Conservation (phyloP, 805 yeast species). For the Pichia kluyveri region DNA sequence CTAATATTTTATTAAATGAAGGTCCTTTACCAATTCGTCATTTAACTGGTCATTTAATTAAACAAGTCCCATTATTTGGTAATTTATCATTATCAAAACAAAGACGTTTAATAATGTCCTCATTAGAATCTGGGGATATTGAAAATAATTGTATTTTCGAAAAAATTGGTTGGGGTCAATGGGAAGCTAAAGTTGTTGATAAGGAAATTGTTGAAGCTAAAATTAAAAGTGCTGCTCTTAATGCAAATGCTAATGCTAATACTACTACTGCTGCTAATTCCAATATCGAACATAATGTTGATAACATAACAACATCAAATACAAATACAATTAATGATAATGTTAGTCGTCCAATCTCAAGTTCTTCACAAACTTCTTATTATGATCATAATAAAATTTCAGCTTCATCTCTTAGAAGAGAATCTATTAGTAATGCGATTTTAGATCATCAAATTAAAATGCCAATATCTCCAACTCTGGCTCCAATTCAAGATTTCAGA, state of each 20-base stretch:
- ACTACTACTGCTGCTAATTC: neutral
- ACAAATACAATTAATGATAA: neutral
- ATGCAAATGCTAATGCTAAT: neutral
- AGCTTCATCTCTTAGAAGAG: conserved; percentile 28
- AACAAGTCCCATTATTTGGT: conserved; percentile 72
- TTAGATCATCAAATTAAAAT: conserved; percentile 34
- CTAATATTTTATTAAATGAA: conserved; percentile 54
- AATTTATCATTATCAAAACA: conserved; percentile 78
- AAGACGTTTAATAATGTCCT: conserved; percentile 82
- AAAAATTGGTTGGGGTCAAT: conserved; percentile 97
- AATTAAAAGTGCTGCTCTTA: conserved; percentile 6
- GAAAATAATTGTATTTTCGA: conserved; percentile 65
- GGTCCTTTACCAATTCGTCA: conserved; percentile 91
- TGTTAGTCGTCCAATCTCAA: neutral
- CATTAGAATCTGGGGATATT: conserved; percentile 65
- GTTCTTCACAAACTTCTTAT: neutral
- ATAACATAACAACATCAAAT: neutral
- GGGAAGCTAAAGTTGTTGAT: conserved; percentile 62
- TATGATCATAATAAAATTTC: neutral
- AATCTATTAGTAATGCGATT: conserved; percentile 40
- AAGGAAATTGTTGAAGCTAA: conserved; percentile 17
- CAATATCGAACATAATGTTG: neutral
- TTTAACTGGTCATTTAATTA: conserved; percentile 68
- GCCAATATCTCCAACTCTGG: conserved; percentile 31
- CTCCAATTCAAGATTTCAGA: conserved; percentile 23